These are phyloP conservation scores for Cutaneotrichosporon spelunceum DNA, from an alignment of 1,284 basidiomycete species.

Conservation along the genomic window DNA sequence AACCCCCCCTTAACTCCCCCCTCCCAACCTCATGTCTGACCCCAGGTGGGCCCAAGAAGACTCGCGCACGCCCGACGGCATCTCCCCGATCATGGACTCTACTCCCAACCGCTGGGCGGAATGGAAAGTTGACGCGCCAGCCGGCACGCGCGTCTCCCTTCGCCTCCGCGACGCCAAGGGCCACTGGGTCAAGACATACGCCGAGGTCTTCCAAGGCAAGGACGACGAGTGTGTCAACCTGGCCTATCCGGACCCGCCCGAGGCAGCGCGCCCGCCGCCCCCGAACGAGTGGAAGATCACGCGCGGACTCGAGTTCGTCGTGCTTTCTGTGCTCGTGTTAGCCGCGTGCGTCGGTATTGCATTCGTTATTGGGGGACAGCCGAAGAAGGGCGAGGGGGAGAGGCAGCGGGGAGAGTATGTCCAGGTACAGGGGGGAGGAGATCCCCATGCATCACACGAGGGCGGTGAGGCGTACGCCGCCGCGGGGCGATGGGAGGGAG, in stretches of 20 bases:
- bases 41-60: conserved; percentile 9
- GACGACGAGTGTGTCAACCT: background rate
- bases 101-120: background rate
- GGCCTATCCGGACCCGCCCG: background rate
- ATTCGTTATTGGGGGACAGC: background rate
- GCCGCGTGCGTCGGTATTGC: background rate
- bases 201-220: background rate
- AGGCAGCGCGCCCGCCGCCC: background rate
- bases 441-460: background rate
- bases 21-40: background rate
- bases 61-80: conserved; percentile 1
- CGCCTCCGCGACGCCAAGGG: conserved; percentile 2
- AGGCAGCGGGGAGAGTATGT: conserved; percentile 1
- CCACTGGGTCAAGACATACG: conserved; percentile 4
- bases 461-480: background rate
- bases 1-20: background rate
- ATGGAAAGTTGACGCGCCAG: conserved; percentile 7
- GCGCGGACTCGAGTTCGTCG: conserved; percentile 1
- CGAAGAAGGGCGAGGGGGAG: background rate
- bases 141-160: conserved; percentile 8
- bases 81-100: conserved; percentile 2
- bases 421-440: background rate
- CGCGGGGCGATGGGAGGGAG: background rate
- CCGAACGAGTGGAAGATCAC: background rate
- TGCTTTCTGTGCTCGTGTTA: background rate